Conservation (phyloP, 2,329 filamentous ascomycete species). For the Orbilia javanica region DNA sequence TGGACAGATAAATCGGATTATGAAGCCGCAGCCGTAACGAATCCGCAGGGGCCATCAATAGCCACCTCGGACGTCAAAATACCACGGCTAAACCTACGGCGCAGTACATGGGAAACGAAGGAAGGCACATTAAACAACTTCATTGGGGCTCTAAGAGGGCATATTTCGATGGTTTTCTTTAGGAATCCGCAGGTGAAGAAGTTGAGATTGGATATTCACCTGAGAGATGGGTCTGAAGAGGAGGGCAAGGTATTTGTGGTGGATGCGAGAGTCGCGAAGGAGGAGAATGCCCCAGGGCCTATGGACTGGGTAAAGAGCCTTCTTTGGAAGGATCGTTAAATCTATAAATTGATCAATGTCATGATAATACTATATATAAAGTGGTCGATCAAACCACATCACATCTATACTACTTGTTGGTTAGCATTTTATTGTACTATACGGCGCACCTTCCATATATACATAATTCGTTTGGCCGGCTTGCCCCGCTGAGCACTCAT, state of each 20-base stretch:
- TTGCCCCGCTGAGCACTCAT: too few relatives aligned
- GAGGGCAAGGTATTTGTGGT: not conserved
- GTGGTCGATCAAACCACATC: too few relatives aligned
- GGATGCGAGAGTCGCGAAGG: not conserved
- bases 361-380: too few relatives aligned
- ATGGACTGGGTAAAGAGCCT: not conserved
- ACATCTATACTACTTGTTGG: too few relatives aligned
- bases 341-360: too few relatives aligned
- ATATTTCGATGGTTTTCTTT: not conserved
- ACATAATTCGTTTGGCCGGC: too few relatives aligned
- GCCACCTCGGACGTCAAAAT: not conserved
- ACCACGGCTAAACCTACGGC: not conserved
- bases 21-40: not conserved
- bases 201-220: not conserved
- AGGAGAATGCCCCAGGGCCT: not conserved
- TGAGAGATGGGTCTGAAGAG: not conserved
- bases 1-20: not conserved
- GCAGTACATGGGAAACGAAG: not conserved
- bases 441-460: too few relatives aligned
- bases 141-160: not conserved
- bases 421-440: too few relatives aligned
- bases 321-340: not conserved
- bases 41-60: not conserved
- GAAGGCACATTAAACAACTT: not conserved
- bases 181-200: not conserved